phyloP scores from a whole-genome alignment of 345 rosid species.

The Gossypium thurberi region DNA sequence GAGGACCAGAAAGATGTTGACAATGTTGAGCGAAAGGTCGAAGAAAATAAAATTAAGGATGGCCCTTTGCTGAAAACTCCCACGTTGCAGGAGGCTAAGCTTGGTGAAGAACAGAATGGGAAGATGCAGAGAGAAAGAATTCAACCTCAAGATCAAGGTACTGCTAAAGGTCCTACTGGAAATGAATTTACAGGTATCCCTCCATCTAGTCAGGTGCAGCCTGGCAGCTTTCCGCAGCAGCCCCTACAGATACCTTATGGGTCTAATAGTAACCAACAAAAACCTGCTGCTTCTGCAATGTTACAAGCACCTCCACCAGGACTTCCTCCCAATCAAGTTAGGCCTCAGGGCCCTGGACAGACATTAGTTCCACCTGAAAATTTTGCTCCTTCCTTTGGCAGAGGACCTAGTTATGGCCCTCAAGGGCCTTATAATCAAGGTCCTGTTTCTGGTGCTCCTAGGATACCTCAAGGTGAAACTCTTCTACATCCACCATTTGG shows the following conservation, averaged over 20 bases:
- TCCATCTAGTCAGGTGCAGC: conserved; percentile 24
- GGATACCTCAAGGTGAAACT: conserved; percentile 24
- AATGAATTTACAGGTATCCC: conserved; percentile 14
- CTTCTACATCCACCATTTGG: conserved; percentile 11
- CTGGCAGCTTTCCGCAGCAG: conserved; percentile 18
- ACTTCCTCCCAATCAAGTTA: conserved; percentile 25
- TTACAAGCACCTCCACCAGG: conserved; percentile 35
- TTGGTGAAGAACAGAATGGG: conserved; percentile 21
- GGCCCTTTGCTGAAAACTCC: conserved; percentile 17
- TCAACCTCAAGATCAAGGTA: conserved; percentile 20
- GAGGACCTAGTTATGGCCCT: conserved; percentile 35
- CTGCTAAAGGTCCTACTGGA: conserved; percentile 22
- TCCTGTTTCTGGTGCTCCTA: conserved; percentile 10
- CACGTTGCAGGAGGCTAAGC: conserved; percentile 23
- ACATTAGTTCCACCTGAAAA: conserved; percentile 26
- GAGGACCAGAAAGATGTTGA: conserved; percentile 28
- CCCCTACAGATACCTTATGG: conserved; percentile 19
- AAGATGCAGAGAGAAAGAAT: conserved; percentile 20
- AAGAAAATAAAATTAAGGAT: conserved; percentile 26
- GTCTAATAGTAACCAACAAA: conserved; percentile 30
- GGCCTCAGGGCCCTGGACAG: conserved; percentile 35
- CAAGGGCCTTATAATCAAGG: conserved; percentile 27
- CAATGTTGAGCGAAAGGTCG: conserved; percentile 19
- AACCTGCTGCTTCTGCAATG: conserved; percentile 32
- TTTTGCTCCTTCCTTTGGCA: conserved; percentile 27